Evolutionary conservation across 2,329 filamentous ascomycete genomes (phyloP).

Genomic region (Phaeoacremonium minimum): DNA sequence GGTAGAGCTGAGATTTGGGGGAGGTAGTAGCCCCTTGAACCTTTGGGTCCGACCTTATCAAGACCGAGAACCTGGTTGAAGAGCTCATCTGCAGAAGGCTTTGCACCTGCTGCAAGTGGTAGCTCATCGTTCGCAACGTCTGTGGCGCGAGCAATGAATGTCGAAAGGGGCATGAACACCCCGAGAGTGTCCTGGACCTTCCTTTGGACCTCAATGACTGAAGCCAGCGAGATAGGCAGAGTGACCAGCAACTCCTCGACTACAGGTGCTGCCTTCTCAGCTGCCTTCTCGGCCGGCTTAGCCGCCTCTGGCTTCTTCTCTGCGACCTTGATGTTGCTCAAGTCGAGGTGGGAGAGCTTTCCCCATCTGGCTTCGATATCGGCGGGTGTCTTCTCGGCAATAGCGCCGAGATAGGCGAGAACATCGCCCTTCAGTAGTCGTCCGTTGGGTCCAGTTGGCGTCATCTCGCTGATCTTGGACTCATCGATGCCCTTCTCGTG

Average conservation of each 20-base stretch:
- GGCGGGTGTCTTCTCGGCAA: conserved; percentile 67
- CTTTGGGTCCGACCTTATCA: conserved; percentile 37
- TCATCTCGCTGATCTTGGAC: conserved; percentile 75
- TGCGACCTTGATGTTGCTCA: conserved; percentile 90
- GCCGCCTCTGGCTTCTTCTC: conserved; percentile 38
- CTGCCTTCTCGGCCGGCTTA: conserved; percentile 27
- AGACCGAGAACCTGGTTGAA: conserved; percentile 86
- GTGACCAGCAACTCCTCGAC: conserved; percentile 55
- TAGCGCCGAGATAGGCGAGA: conserved; percentile 79
- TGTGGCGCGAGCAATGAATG: conserved; percentile 80
- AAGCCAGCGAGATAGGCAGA: conserved; percentile 71
- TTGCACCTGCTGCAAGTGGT: conserved; percentile 59
- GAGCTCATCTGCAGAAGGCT: conserved; percentile 73
- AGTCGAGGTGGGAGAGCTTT: conserved; percentile 78
- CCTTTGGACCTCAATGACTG: conserved; percentile 76
- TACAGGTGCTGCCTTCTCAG: conserved; percentile 31
- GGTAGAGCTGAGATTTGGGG: conserved; percentile 66
- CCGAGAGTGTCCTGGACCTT: conserved; percentile 74
- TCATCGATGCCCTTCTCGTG: conserved; percentile 73
- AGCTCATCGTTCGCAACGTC: conserved; percentile 86
- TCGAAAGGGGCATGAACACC: conserved; percentile 76
- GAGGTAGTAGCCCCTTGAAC: conserved; percentile 59
- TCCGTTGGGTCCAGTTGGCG: conserved; percentile 80
- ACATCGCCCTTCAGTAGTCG: conserved; percentile 94
- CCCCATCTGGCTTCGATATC: conserved; percentile 67